phyloP scores from a whole-genome alignment of 805 yeast genomes.

The Hagleromyces aurorensis region DNA sequence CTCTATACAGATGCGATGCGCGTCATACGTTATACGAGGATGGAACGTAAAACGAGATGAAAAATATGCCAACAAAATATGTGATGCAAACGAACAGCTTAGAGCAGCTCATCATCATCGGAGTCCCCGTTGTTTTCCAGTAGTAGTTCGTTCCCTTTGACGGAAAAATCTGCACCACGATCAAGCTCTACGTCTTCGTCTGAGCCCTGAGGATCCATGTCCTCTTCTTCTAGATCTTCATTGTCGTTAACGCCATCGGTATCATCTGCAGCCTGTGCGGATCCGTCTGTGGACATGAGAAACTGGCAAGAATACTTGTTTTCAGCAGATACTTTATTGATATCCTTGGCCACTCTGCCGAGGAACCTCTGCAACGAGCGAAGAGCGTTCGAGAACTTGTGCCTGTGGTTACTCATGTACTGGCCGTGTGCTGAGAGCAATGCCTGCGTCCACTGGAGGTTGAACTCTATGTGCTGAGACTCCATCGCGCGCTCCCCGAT shows the following conservation, averaged over 20 bases:
- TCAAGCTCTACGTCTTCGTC: constrained; percentile 35
- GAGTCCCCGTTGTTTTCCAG: constrained; percentile 16
- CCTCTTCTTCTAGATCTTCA: constrained; percentile 25
- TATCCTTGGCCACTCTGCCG: constrained; percentile 65
- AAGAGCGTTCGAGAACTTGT: constrained; percentile 53
- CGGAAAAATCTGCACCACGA: constrained; percentile 28
- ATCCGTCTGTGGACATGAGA: constrained; percentile 34
- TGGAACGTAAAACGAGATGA: too few relatives aligned
- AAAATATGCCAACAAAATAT: too few relatives aligned
- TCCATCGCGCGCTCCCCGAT: constrained; percentile 61
- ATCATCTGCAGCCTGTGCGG: constrained; percentile 30
- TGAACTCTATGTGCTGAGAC: constrained; percentile 78
- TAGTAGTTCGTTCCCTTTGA: constrained; percentile 20
- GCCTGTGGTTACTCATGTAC: constrained; percentile 55
- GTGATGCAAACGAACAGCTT: too few relatives aligned
- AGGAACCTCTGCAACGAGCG: constrained; percentile 71
- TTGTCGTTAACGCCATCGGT: constrained; percentile 20
- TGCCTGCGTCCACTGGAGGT: constrained; percentile 70
- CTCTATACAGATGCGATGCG: too few relatives aligned
- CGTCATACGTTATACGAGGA: too few relatives aligned
- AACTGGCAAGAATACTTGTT: constrained; percentile 51
- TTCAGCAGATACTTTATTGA: constrained; percentile 45
- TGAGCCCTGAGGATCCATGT: constrained; percentile 13
- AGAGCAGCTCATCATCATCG: constrained; percentile 24
- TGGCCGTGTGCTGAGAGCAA: constrained; percentile 69